Conservation (phyloP, 208 protist species). For the Leishmania major region DNA sequence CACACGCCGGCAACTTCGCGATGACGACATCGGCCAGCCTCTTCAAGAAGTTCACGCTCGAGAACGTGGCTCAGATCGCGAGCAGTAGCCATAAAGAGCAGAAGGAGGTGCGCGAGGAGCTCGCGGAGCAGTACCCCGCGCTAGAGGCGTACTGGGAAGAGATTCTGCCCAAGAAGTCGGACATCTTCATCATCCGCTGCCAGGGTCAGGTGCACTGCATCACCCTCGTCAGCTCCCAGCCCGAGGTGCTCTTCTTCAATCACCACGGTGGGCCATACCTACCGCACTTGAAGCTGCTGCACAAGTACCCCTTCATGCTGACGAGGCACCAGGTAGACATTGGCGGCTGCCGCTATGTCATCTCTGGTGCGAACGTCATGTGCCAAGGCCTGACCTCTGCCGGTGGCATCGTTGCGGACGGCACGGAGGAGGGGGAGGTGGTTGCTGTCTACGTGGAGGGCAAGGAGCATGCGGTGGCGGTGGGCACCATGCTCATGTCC, state of each 20-base stretch:
- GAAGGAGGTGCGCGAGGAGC: conserved; percentile 82
- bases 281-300: conserved; percentile 95
- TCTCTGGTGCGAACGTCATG: conserved; percentile 98
- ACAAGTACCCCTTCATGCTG: conserved; percentile 98
- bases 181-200: conserved; percentile 95
- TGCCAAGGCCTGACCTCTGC: conserved; percentile 96
- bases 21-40: conserved; percentile 58
- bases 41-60: conserved; percentile 92
- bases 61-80: conserved; percentile 90
- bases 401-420: conserved; percentile 84
- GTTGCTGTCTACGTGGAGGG: conserved; percentile 95
- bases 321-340: conserved; percentile 96
- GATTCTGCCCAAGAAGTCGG: conserved; percentile 93
- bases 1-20: neutral
- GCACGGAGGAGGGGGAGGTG: conserved; percentile 55
- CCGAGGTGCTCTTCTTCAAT: conserved; percentile 96
- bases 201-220: conserved; percentile 92
- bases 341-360: conserved; percentile 96
- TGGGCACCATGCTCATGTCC: conserved; percentile 93
- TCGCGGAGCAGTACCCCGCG: conserved; percentile 88
- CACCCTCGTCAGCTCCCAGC: conserved; percentile 90
- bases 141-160: conserved; percentile 91
- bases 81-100: conserved; percentile 89
- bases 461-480: conserved; percentile 96
- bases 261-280: conserved; percentile 95